These are phyloP conservation scores for Parafenestella ontariensis DNA, from an alignment of 2,329 filamentous ascomycete genomes.

Conservation along the genomic window DNA sequence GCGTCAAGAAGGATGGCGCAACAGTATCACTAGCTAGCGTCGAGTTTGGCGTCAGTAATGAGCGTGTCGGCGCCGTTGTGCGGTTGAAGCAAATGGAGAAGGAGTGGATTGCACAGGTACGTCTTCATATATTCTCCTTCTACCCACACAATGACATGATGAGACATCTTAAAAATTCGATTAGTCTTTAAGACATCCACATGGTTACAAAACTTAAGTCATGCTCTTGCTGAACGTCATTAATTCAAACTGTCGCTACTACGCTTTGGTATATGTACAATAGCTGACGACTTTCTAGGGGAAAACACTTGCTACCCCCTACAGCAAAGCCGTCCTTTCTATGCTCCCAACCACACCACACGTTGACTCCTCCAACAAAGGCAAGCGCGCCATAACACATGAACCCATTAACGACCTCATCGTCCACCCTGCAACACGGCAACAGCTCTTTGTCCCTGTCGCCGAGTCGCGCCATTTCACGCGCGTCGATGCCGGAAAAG, in stretches of 20 bases:
- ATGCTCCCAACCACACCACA: conserved; percentile 77
- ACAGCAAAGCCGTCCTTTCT: conserved; percentile 74
- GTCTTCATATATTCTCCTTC: conserved; percentile 44
- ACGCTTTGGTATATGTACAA: conserved; percentile 1
- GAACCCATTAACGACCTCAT: conserved; percentile 71
- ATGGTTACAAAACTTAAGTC: conserved; percentile 82
- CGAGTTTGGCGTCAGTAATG: conserved; percentile 78
- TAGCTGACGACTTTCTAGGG: conserved; percentile 60
- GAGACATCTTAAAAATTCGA: conserved; percentile 79
- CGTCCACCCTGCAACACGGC: conserved; percentile 61
- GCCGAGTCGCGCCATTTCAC: conserved; percentile 70
- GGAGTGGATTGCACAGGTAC: conserved; percentile 76
- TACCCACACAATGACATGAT: conserved; percentile 60
- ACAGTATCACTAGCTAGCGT: conserved; percentile 79
- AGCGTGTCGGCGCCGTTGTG: conserved; percentile 84
- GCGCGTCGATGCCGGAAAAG: conserved; percentile 69
- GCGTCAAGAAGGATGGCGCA: conserved; percentile 67
- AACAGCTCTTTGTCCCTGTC: conserved; percentile 68
- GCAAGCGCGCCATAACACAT: conserved; percentile 54
- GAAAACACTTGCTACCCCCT: conserved; percentile 77
- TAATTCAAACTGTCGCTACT: background rate
- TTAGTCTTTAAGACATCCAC: conserved; percentile 99
- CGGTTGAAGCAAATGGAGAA: conserved; percentile 86
- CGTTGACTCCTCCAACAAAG: conserved; percentile 40
- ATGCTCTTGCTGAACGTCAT: conserved; percentile 73